Evolutionary conservation across 148 eudicot species (phyloP).

Genomic region (Pouteria glomerata): DNA sequence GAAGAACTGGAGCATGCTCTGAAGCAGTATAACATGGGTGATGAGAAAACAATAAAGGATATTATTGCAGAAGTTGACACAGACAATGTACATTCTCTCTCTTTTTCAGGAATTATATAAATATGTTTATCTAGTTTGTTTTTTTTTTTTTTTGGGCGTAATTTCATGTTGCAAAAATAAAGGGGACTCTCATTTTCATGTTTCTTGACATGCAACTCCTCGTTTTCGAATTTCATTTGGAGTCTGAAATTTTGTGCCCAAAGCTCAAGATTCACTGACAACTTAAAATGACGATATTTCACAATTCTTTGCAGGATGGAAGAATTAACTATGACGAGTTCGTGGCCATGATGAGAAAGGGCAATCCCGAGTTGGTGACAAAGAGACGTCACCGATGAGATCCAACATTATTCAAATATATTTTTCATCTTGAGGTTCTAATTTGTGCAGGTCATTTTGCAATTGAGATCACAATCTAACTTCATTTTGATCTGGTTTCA

Average conservation of each 20-base stretch:
- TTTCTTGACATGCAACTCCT: not conserved
- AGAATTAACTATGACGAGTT: conserved; percentile 85
- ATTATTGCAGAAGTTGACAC: conserved; percentile 97
- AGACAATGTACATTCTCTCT: conserved; percentile 52
- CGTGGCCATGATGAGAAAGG: conserved; percentile 95
- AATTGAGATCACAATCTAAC: not conserved
- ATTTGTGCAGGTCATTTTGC: not conserved
- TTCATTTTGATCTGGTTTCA: not conserved
- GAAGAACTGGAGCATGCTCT: conserved; percentile 82
- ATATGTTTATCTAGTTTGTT: not conserved
- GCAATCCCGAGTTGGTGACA: conserved; percentile 61
- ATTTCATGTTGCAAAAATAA: not conserved
- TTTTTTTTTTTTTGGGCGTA: not conserved
- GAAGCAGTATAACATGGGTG: conserved; percentile 92
- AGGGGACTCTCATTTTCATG: not conserved
- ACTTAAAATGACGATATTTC: not conserved
- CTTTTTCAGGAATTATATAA: not conserved
- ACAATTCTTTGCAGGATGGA: conserved; percentile 60
- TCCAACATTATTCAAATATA: no score
- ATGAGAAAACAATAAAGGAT: conserved; percentile 79
- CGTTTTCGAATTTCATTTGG: not conserved
- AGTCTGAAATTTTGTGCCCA: not conserved
- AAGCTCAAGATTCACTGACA: not conserved
- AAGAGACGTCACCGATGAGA: conserved; percentile 59
- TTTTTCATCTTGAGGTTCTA: not conserved